phyloP scores from a whole-genome alignment of 2,329 filamentous ascomycete species.

The Hypocreales sp. region DNA sequence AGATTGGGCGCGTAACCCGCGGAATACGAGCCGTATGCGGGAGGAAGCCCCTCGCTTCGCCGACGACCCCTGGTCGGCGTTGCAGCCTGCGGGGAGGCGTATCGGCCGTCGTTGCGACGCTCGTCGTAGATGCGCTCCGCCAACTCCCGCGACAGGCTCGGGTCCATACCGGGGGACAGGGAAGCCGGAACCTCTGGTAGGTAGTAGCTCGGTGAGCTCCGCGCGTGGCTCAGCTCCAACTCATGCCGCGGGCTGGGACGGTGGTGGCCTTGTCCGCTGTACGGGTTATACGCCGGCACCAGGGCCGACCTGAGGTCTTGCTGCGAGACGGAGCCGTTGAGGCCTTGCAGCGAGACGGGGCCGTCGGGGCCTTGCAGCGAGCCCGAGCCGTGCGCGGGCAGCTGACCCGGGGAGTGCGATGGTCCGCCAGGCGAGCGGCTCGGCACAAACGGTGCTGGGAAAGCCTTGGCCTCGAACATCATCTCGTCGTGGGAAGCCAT shows the following conservation, averaged over 20 bases:
- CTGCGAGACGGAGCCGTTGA: not conserved
- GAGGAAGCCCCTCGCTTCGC: conserved; percentile 13
- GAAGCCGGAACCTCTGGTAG: conserved; percentile 37
- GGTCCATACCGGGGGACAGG: conserved; percentile 46
- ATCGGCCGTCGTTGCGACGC: conserved; percentile 28
- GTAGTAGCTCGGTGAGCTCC: conserved; percentile 20
- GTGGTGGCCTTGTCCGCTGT: conserved; percentile 15
- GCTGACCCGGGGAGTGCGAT: conserved; percentile 10
- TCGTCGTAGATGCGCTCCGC: conserved; percentile 42
- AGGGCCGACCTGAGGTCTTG: too few relatives aligned
- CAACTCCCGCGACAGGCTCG: conserved; percentile 38
- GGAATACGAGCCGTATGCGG: conserved; percentile 11
- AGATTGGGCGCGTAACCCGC: conserved; percentile 21
- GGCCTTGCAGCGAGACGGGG: not conserved
- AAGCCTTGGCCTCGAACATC: conserved; percentile 21
- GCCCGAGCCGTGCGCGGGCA: conserved; percentile 3
- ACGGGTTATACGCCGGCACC: too few relatives aligned
- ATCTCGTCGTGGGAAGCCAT: conserved; percentile 18
- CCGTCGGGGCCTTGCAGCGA: not conserved
- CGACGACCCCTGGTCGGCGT: conserved; percentile 27
- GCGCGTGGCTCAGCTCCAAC: conserved; percentile 16
- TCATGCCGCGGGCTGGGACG: conserved; percentile 18
- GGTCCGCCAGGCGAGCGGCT: conserved; percentile 15
- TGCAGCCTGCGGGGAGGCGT: conserved; percentile 23
- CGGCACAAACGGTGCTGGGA: too few relatives aligned